Evolutionary conservation across 345 rosid species (phyloP), one percentile per base, ranked within the genome.

Genomic region (Citrus maxima): DNA sequence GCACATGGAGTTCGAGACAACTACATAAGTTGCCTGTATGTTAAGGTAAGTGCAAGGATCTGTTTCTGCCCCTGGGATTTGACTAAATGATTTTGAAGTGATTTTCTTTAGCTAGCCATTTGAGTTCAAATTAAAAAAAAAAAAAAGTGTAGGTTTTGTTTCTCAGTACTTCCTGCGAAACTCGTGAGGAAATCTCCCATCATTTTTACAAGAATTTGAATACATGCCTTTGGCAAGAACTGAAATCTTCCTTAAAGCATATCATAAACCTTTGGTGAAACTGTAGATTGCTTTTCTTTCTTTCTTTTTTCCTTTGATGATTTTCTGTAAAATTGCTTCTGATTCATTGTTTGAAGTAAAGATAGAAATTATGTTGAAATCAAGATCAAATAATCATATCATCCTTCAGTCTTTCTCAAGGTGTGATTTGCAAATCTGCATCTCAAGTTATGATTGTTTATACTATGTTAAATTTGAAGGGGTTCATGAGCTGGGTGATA

Each of bases 1-100:
- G 89, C 59, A 87, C 95, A 2, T 96, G 98, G 99, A 94, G 98
- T 85, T 93, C 98, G 5, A 82, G 97, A 75, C 98, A 88, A 83
- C 80, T 92, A 34, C 93, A 92, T 78, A 86, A 83, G 83, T 77
- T 73, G 49, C 84, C 84, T 22, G 79, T 71, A 28, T 80, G 46
- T 63, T 80, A 84, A 80, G 27, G 18, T 16, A 46, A 42, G 5
- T 42, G 51, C 3, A 42, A 46, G 51, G 51, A 3, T 46, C 51
- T 13, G 51, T 46, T 46, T 46, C 51, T 46, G 4, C 18, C 18
- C 18, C 18, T 13, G 5, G 18, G 51, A 12, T 12, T 46, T 13
- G 51, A 46, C 51, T 4, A 46, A 46, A 3, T 46, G 51, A 18
- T 13, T 46, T 46, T 13, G 51, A 46, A 42, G 4, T 13, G 13